Evolutionary conservation across 768 basidiomycete genomes (phyloP).

Genomic region (Leccinum longicurvipes): DNA sequence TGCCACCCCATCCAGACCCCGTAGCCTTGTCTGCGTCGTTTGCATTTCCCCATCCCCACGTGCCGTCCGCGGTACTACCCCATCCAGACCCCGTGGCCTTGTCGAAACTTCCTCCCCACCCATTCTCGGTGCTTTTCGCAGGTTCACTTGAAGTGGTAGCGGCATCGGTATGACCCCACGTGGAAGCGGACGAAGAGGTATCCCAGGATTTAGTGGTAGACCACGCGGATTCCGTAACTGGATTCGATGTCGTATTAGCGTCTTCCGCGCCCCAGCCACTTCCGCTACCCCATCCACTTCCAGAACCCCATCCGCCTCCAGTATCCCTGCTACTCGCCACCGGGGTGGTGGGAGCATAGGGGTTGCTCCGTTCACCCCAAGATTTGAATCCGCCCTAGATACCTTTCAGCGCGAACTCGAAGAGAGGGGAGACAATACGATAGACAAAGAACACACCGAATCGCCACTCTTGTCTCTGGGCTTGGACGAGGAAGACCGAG

Average conservation of each 20-base stretch:
- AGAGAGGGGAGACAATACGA: not conserved
- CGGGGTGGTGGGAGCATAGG: not conserved
- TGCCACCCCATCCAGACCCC: not conserved
- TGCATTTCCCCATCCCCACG: conserved; percentile 8
- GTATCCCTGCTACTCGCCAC: not conserved
- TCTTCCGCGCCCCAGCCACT: conserved; percentile 8
- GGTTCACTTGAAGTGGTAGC: not conserved
- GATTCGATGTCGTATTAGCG: conserved; percentile 5
- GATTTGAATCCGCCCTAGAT: conserved; percentile 9
- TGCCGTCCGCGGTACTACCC: not conserved
- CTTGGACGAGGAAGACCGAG: conserved; percentile 9
- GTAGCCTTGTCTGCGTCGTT: not conserved
- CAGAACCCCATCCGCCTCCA: conserved; percentile 6
- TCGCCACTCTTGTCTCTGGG: conserved; percentile 15
- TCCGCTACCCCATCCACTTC: conserved; percentile 8
- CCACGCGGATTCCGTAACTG: not conserved
- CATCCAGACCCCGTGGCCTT: conserved; percentile 1
- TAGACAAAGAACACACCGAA: conserved; percentile 13
- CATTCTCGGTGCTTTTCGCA: not conserved
- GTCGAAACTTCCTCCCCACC: conserved; percentile 4
- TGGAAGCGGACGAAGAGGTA: not conserved
- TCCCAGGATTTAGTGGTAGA: not conserved
- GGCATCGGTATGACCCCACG: conserved; percentile 1
- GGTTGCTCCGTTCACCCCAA: conserved; percentile 4
- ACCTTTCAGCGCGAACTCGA: not conserved